phyloP scores from a whole-genome alignment of 305 asterid species.

The Solanum hybrid region DNA sequence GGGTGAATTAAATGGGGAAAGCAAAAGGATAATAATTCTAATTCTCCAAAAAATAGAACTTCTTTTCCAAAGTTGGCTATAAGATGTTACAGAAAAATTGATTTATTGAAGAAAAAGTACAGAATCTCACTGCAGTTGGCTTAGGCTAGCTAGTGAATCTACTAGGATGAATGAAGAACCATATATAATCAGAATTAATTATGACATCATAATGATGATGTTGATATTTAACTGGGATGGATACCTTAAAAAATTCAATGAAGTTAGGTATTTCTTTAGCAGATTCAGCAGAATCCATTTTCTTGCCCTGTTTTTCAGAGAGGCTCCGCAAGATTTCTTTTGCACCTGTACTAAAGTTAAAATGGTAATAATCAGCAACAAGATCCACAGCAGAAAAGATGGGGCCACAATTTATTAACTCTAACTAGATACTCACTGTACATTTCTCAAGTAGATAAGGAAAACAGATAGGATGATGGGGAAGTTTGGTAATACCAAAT shows the following conservation, averaged over 20 bases:
- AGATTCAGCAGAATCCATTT: conserved; percentile 83
- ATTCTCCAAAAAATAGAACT: neutral
- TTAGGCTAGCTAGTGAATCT: neutral
- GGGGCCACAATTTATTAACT: neutral
- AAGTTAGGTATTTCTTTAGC: conserved; percentile 73
- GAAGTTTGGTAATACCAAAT: neutral
- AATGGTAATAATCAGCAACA: conserved; percentile 2
- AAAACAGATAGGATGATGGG: neutral
- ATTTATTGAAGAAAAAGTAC: neutral
- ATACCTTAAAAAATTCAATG: conserved; percentile 62
- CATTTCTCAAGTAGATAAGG: neutral
- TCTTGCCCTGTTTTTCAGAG: conserved; percentile 93
- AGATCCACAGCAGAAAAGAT: neutral
- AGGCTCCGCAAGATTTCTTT: conserved; percentile 84
- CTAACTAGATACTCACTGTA: neutral
- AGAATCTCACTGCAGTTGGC: neutral
- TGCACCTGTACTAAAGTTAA: conserved; percentile 60
- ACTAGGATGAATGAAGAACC: neutral
- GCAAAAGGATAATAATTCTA: neutral
- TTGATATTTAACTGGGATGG: conserved; percentile 4
- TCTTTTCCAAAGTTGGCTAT: neutral
- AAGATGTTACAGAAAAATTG: neutral
- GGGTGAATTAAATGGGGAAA: neutral
- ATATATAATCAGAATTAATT: neutral
- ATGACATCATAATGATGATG: neutral